Evolutionary conservation across 2,329 filamentous ascomycete species (phyloP).

Genomic region (Annulohypoxylon truncatum): DNA sequence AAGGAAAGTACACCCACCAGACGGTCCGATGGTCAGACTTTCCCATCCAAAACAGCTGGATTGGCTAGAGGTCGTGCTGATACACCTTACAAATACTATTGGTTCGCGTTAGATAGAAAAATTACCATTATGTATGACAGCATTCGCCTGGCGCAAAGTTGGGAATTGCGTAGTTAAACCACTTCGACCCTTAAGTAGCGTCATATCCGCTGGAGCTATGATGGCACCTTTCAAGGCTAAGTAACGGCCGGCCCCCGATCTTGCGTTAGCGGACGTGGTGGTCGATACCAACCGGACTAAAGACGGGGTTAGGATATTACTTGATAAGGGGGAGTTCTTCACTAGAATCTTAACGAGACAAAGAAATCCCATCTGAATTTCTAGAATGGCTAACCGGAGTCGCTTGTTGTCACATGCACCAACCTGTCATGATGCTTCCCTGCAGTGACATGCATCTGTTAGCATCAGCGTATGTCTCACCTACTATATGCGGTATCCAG

Average conservation of each 20-base stretch:
- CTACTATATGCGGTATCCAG: slow-evolving; percentile 10
- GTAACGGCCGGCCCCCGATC: neutral
- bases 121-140: slow-evolving; percentile 7
- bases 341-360: neutral
- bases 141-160: neutral
- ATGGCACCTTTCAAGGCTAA: neutral
- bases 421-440: slow-evolving; percentile 8
- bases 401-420: slow-evolving; percentile 30
- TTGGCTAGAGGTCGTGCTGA: slow-evolving; percentile 1
- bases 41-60: neutral
- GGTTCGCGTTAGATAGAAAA: neutral
- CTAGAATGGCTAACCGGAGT: slow-evolving; percentile 10
- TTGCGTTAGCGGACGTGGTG: slow-evolving; percentile 13
- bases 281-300: slow-evolving; percentile 26
- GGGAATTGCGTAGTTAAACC: neutral
- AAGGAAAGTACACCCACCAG: slow-evolving; percentile 1
- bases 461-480: slow-evolving; percentile 16
- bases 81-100: neutral
- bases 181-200: neutral
- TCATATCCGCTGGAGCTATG: neutral
- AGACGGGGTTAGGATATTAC: slow-evolving; percentile 33
- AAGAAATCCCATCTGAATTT: neutral
- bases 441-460: slow-evolving; percentile 16
- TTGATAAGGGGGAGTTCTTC: slow-evolving; percentile 28
- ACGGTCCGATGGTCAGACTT: slow-evolving; percentile 15